Conservation (phyloP, 1,284 basidiomycete species). For the Ganoderma meredithae region DNA sequence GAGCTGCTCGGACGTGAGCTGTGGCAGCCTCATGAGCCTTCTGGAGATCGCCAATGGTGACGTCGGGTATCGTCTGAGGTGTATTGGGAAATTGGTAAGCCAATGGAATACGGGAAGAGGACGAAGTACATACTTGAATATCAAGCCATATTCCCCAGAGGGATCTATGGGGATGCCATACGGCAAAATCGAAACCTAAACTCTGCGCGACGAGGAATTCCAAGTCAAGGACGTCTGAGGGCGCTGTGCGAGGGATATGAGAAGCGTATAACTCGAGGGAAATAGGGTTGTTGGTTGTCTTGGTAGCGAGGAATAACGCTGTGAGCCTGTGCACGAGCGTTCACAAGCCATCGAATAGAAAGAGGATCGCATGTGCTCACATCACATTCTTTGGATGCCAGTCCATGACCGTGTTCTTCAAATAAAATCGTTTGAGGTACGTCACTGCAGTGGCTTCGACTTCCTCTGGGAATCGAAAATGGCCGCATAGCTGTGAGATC, state of each 20-base stretch:
- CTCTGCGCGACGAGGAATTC: constrained; percentile 97
- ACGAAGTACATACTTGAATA: constrained; percentile 69
- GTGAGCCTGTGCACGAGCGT: constrained; percentile 76
- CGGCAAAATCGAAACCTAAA: constrained; percentile 91
- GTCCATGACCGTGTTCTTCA: constrained; percentile 98
- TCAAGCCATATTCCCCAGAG: constrained; percentile 93
- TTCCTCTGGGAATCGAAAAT: constrained; percentile 89
- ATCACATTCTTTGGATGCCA: constrained; percentile 99
- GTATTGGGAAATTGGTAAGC: constrained; percentile 46
- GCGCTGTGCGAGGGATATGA: constrained; percentile 80
- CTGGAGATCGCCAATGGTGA: constrained; percentile 51
- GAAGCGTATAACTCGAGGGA: constrained; percentile 85
- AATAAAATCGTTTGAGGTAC: constrained; percentile 96
- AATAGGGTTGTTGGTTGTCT: constrained; percentile 95
- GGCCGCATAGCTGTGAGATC: constrained; percentile 84
- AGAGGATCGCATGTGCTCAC: constrained; percentile 56
- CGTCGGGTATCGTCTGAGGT: constrained; percentile 63
- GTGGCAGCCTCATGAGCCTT: constrained; percentile 67
- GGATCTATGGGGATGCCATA: constrained; percentile 91
- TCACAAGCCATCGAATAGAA: background rate
- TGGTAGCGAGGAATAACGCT: constrained; percentile 93
- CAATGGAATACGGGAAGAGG: constrained; percentile 2
- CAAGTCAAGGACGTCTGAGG: constrained; percentile 87
- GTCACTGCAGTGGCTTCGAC: constrained; percentile 93
- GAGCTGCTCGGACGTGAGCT: constrained; percentile 70